These are phyloP conservation scores for Fusarium setosum DNA, from an alignment of 2,329 filamentous ascomycete species.

Conservation along the genomic window DNA sequence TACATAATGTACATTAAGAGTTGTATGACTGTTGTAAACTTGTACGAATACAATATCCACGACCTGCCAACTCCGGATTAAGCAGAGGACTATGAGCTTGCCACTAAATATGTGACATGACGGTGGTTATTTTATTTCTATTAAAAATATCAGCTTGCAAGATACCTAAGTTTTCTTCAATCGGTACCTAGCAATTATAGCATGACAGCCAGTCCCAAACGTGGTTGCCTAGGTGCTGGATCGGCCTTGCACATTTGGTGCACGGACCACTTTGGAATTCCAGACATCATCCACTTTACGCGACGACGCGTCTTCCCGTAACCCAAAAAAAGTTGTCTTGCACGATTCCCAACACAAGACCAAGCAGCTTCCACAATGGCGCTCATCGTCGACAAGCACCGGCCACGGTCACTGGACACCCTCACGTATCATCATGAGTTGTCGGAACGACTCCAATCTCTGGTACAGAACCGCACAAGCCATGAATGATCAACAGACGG, in stretches of 20 bases:
- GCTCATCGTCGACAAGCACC: slow-evolving; percentile 78
- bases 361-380: slow-evolving; percentile 61
- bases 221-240: too few relatives aligned
- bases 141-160: too few relatives aligned
- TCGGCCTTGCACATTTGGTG: background rate
- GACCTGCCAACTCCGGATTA: slow-evolving; percentile 2
- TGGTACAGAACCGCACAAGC: slow-evolving; percentile 76
- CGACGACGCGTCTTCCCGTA: slow-evolving; percentile 50
- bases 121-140: too few relatives aligned
- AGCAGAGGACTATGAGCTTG: background rate
- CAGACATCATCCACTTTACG: slow-evolving; percentile 50
- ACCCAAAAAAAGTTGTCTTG: slow-evolving; percentile 37
- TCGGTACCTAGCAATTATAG: too few relatives aligned
- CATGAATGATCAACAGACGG: background rate
- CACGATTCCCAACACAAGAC: slow-evolving; percentile 24
- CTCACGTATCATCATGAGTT: slow-evolving; percentile 91
- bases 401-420: slow-evolving; percentile 78
- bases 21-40: slow-evolving; percentile 38
- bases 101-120: background rate
- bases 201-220: too few relatives aligned
- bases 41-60: slow-evolving; percentile 41
- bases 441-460: slow-evolving; percentile 84
- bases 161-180: too few relatives aligned
- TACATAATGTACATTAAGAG: slow-evolving; percentile 40
- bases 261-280: slow-evolving; percentile 36